phyloP scores from a whole-genome alignment of 129 eudicot species.

The Ambrosia artemisiifolia region DNA sequence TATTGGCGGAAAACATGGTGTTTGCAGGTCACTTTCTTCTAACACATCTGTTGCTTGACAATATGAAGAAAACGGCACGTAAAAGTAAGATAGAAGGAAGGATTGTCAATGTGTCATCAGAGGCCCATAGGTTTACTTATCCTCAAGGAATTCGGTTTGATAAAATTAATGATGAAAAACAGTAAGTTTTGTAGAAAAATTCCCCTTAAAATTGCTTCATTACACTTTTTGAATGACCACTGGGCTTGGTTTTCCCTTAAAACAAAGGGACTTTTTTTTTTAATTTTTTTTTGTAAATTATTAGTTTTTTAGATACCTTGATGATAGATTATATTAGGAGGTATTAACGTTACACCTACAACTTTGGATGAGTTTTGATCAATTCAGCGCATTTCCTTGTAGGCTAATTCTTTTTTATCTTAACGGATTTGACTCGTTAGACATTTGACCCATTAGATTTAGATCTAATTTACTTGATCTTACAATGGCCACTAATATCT shows the following conservation, averaged over 20 bases:
- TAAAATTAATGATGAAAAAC: constrained; percentile 42
- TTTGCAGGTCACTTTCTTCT: constrained; percentile 72
- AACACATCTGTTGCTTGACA: constrained; percentile 64
- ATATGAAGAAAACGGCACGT: constrained; percentile 62
- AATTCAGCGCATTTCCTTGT: no score
- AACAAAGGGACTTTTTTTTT: no score
- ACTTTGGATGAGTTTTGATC: no score
- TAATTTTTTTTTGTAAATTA: no score
- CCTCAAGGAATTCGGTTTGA: constrained; percentile 68
- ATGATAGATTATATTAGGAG: no score
- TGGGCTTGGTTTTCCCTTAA: neutral
- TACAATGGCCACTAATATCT: neutral
- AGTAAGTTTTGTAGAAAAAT: constrained; percentile 27
- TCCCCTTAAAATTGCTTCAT: neutral
- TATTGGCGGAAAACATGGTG: neutral
- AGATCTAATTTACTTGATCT: neutral
- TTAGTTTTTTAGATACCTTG: no score
- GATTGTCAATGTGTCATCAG: constrained; percentile 73
- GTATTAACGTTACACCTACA: neutral
- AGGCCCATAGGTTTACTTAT: constrained; percentile 52
- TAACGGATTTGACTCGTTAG: no score
- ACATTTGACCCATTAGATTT: no score
- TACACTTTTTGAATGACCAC: neutral
- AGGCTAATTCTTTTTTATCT: no score
- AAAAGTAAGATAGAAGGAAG: constrained; percentile 62